phyloP scores from a whole-genome alignment of 2,329 filamentous ascomycete genomes.

The Colletotrichum karsti region DNA sequence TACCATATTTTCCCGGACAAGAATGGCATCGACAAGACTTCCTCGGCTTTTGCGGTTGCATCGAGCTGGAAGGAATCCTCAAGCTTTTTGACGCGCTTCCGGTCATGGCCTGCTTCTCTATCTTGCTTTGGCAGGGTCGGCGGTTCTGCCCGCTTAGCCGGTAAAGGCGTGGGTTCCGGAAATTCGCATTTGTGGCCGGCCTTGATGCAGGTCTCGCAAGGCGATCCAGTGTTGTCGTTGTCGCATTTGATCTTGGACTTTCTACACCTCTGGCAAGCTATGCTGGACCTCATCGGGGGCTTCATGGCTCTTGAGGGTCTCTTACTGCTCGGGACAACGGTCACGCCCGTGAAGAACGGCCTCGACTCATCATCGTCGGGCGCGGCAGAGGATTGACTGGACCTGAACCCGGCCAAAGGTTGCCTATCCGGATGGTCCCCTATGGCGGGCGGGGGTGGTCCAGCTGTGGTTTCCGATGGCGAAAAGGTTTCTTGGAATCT shows the following conservation, averaged over 20 bases:
- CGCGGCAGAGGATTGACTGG: constrained; percentile 28
- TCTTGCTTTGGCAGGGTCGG: constrained; percentile 48
- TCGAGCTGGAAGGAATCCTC: constrained; percentile 52
- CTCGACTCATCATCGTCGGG: constrained; percentile 37
- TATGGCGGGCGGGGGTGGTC: constrained; percentile 20
- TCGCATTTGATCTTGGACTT: constrained; percentile 89
- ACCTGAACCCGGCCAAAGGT: constrained; percentile 30
- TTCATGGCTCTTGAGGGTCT: constrained; percentile 54
- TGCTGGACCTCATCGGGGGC: constrained; percentile 76
- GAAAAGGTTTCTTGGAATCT: constrained; percentile 45
- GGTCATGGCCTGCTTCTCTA: constrained; percentile 54
- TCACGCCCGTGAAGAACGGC: constrained; percentile 2
- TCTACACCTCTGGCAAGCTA: constrained; percentile 80
- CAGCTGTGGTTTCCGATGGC: constrained; percentile 36
- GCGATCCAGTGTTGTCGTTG: constrained; percentile 65
- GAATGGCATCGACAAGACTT: constrained; percentile 68
- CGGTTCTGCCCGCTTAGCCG: constrained; percentile 52
- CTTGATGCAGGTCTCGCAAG: constrained; percentile 79
- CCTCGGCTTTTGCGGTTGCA: constrained; percentile 54
- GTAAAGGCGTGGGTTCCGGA: constrained; percentile 53
- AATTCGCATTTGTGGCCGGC: constrained; percentile 78
- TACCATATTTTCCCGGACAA: constrained; percentile 74
- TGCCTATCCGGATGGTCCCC: constrained; percentile 34
- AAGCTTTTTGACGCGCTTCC: constrained; percentile 56
- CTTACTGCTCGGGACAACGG: constrained; percentile 35